These are phyloP conservation scores for Cadophora luteo-olivacea DNA, from an alignment of 2,329 filamentous ascomycete species.

Conservation along the genomic window DNA sequence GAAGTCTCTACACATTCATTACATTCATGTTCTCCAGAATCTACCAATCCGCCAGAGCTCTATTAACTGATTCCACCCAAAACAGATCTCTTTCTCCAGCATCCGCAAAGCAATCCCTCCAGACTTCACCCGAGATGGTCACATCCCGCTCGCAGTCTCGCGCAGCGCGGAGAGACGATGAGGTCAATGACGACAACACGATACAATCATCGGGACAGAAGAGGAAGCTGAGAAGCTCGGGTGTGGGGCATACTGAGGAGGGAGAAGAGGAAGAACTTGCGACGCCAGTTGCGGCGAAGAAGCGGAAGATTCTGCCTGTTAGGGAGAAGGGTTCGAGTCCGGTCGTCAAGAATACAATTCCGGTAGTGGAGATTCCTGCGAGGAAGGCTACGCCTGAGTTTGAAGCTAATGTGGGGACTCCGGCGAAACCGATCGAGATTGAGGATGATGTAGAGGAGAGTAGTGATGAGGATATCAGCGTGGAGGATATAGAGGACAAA, in stretches of 20 bases:
- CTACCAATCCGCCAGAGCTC: constrained; percentile 36
- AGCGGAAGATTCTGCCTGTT: constrained; percentile 36
- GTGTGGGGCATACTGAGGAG: constrained; percentile 7
- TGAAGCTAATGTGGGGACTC: constrained; percentile 7
- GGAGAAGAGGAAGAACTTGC: constrained; percentile 19
- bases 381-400: constrained; percentile 15
- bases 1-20: constrained; percentile 21
- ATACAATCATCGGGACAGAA: constrained; percentile 24
- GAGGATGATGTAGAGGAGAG: constrained; percentile 26
- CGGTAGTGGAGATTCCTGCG: constrained; percentile 39
- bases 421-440: constrained; percentile 17
- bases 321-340: constrained; percentile 29
- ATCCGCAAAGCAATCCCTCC: not conserved
- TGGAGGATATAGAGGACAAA: constrained; percentile 4
- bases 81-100: constrained; percentile 20
- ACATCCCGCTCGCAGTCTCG: constrained; percentile 30
- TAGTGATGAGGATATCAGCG: constrained; percentile 16
- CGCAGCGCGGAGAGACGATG: constrained; percentile 17
- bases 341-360: constrained; percentile 21
- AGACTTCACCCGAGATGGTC: constrained; percentile 32
- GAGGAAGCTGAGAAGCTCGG: constrained; percentile 20
- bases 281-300: constrained; percentile 35
- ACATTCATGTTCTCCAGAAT: constrained; percentile 40
- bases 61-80: constrained; percentile 24
- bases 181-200: constrained; percentile 28